phyloP scores from a whole-genome alignment of 768 basidiomycete species.

The Kwoniella dejecticola region DNA sequence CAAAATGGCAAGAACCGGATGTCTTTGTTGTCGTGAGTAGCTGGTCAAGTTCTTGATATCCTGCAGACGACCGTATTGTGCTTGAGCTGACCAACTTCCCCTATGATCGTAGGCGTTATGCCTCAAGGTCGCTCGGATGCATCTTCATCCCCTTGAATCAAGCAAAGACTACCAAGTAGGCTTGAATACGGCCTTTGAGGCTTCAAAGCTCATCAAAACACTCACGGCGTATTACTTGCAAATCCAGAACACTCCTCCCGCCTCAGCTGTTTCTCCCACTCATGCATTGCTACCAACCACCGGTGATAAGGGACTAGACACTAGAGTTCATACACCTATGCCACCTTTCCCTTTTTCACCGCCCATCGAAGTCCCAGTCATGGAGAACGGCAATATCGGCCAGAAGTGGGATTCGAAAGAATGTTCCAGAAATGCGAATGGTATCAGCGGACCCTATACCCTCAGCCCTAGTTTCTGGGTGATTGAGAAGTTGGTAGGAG shows the following conservation, averaged over 20 bases:
- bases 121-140: constrained; percentile 14
- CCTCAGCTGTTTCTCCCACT: background rate
- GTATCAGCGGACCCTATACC: constrained; percentile 29
- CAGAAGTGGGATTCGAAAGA: background rate
- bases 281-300: background rate
- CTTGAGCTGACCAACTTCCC: background rate
- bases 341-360: background rate
- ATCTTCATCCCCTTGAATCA: constrained; percentile 19
- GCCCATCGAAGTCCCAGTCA: background rate
- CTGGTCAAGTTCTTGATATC: no score
- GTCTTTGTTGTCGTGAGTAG: constrained; percentile 27
- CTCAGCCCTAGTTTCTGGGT: constrained; percentile 22
- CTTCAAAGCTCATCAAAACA: constrained; percentile 15
- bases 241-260: background rate
- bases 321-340: no score
- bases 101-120: constrained; percentile 11
- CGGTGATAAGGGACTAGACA: no score
- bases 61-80: no score
- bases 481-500: constrained; percentile 21
- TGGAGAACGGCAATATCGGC: background rate
- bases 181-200: constrained; percentile 7
- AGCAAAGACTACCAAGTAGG: constrained; percentile 14
- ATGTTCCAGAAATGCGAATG: constrained; percentile 3
- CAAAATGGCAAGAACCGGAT: constrained; percentile 22
- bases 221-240: background rate